A percentile compares a stretch with the other conserved stretches of the same genome.
Evolutionary conservation across 306 rosid genomes (phyloP).

Genomic region (Prunus kanzakura): DNA sequence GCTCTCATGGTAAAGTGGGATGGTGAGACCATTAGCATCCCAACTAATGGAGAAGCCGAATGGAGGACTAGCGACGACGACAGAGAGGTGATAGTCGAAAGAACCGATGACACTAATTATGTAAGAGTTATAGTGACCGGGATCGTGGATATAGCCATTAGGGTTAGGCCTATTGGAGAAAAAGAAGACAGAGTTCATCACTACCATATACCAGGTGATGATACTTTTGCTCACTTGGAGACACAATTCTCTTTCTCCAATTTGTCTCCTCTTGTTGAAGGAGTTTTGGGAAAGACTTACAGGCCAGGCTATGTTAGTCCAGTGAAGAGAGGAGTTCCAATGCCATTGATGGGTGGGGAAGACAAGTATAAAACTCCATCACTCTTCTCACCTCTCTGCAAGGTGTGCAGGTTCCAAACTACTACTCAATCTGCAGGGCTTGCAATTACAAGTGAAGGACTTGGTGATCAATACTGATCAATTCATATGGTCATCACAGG

Average conservation of each 20-base stretch:
- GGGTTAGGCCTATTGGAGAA: constrained; percentile 58
- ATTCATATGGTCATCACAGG: too few relatives aligned
- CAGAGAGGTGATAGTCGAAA: constrained; percentile 59
- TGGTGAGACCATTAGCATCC: constrained; percentile 35
- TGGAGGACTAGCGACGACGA: constrained; percentile 46
- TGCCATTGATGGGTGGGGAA: constrained; percentile 74
- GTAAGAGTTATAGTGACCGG: constrained; percentile 52
- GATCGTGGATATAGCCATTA: constrained; percentile 56
- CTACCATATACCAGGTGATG: constrained; percentile 54
- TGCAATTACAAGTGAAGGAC: too few relatives aligned
- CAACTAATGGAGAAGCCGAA: constrained; percentile 55
- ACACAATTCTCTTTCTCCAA: constrained; percentile 58
- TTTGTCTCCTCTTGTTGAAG: constrained; percentile 52
- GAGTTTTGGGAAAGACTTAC: constrained; percentile 73
- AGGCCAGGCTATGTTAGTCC: constrained; percentile 63
- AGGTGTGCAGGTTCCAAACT: constrained; percentile 49
- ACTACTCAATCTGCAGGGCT: too few relatives aligned
- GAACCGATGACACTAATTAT: constrained; percentile 61
- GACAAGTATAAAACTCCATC: constrained; percentile 53
- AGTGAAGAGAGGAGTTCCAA: constrained; percentile 64
- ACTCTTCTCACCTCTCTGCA: constrained; percentile 50
- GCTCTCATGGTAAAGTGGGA: constrained; percentile 61
- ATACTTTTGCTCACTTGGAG: constrained; percentile 74
- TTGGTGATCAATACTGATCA: too few relatives aligned
- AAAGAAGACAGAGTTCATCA: constrained; percentile 65